These are phyloP conservation scores for Rhizopus microsporus DNA, from an alignment of 371 early-diverging fungal species.

Conservation along the genomic window DNA sequence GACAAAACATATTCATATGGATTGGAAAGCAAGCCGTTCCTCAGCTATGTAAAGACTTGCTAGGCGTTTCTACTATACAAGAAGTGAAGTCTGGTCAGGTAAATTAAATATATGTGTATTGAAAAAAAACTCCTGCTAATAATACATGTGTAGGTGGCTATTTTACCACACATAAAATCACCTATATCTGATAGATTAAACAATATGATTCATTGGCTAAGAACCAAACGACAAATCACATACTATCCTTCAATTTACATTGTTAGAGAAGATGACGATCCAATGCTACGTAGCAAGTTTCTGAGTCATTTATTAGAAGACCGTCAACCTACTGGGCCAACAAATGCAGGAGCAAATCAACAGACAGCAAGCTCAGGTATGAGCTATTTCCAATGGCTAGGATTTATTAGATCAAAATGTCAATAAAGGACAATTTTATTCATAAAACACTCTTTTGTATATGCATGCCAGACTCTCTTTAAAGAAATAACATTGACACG, in stretches of 20 bases:
- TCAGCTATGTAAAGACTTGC: constrained; percentile 57
- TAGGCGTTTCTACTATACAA: constrained; percentile 43
- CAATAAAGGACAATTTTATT: constrained; percentile 18
- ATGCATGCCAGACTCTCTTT: too few relatives aligned
- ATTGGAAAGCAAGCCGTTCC: constrained; percentile 70
- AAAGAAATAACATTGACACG: neutral
- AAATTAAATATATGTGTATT: constrained; percentile 6
- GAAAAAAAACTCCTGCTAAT: neutral
- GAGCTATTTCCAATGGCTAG: constrained; percentile 80
- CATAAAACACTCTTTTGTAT: neutral
- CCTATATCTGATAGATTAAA: constrained; percentile 38
- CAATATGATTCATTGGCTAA: constrained; percentile 18
- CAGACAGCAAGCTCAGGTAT: constrained; percentile 59
- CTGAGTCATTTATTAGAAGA: constrained; percentile 71
- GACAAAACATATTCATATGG: constrained; percentile 73
- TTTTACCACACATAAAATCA: constrained; percentile 34
- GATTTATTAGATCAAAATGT: constrained; percentile 44
- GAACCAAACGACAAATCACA: constrained; percentile 23
- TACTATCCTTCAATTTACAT: constrained; percentile 51
- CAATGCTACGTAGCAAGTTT: constrained; percentile 59
- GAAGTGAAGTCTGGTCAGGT: constrained; percentile 41
- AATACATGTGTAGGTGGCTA: constrained; percentile 14
- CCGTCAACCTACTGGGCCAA: constrained; percentile 40
- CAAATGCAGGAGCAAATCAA: constrained; percentile 46
- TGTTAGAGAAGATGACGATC: constrained; percentile 79